These are phyloP conservation scores for Bathelium albidoporum DNA, from an alignment of 495 filamentous ascomycete species.

Conservation along the genomic window DNA sequence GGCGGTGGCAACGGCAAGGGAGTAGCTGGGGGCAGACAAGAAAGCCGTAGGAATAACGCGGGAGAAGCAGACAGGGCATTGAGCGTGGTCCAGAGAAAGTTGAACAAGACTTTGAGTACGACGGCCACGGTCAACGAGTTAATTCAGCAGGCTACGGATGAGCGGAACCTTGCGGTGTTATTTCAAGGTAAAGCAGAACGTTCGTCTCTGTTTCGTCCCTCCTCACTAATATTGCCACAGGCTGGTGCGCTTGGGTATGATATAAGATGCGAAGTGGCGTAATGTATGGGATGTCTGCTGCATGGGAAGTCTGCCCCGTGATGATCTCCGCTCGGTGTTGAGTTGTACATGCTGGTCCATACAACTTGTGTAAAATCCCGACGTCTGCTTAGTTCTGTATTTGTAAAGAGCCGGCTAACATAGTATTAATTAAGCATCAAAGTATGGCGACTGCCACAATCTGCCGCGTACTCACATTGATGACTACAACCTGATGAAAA, in stretches of 20 bases:
- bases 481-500: no score
- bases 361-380: no score
- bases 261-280: no score
- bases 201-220: neutral
- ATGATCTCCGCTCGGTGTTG: neutral
- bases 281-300: no score
- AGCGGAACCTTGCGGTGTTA: slow-evolving; percentile 81
- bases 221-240: neutral
- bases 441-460: no score
- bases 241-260: neutral
- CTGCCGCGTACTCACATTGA: no score
- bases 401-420: no score
- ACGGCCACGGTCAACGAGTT: slow-evolving; percentile 91
- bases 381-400: no score
- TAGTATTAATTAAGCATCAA: no score
- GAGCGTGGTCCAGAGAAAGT: slow-evolving; percentile 86
- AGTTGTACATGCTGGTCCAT: no score
- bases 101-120: slow-evolving; percentile 86
- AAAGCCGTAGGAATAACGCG: slow-evolving; percentile 52
- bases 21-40: slow-evolving; percentile 8
- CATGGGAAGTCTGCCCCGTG: no score
- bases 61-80: slow-evolving; percentile 87
- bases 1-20: slow-evolving; percentile 10
- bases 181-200: slow-evolving; percentile 56
- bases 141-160: slow-evolving; percentile 91